Percentiles rank a stretch among this genome's conserved stretches.
phyloP scores from a whole-genome alignment of 768 basidiomycete species.

The Stropharia rugosoannulata region DNA sequence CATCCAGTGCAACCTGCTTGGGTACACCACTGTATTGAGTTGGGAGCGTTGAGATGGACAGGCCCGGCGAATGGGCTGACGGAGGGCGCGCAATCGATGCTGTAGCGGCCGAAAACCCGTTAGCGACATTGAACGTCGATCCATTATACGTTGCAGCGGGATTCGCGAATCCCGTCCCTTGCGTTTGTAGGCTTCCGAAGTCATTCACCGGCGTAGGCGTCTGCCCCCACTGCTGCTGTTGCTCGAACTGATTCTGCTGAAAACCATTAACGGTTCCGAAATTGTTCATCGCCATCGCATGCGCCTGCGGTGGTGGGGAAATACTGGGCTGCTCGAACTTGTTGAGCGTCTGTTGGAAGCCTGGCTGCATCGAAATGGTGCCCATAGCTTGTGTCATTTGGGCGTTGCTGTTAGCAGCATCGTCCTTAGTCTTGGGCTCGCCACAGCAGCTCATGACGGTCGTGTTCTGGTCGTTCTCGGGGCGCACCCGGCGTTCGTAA shows the following conservation, averaged over 20 bases:
- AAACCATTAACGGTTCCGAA: constrained; percentile 22
- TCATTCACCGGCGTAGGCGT: constrained; percentile 36
- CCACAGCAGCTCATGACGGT: constrained; percentile 69
- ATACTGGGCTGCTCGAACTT: constrained; percentile 40
- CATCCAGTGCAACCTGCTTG: constrained; percentile 38
- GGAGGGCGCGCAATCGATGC: constrained; percentile 31
- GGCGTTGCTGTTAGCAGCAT: constrained; percentile 29
- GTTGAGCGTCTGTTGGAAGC: constrained; percentile 37
- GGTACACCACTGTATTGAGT: constrained; percentile 16
- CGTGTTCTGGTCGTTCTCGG: not conserved
- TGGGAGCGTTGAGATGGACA: constrained; percentile 22
- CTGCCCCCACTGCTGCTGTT: constrained; percentile 4
- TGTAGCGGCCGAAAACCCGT: constrained; percentile 21
- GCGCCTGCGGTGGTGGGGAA: constrained; percentile 42
- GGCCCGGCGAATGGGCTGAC: constrained; percentile 25
- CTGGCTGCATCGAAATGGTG: constrained; percentile 52
- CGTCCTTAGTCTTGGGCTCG: constrained; percentile 33
- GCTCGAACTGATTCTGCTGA: constrained; percentile 17
- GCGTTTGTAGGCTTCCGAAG: constrained; percentile 23
- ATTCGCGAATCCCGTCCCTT: constrained; percentile 17
- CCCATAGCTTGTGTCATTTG: constrained; percentile 21
- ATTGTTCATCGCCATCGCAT: constrained; percentile 13
- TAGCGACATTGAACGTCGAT: constrained; percentile 23
- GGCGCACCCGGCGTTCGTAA: constrained; percentile 1
- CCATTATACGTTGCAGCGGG: constrained; percentile 24